Evolutionary conservation across 1,284 basidiomycete species (phyloP).

Genomic region (Phellopilus nigrolimitatus): DNA sequence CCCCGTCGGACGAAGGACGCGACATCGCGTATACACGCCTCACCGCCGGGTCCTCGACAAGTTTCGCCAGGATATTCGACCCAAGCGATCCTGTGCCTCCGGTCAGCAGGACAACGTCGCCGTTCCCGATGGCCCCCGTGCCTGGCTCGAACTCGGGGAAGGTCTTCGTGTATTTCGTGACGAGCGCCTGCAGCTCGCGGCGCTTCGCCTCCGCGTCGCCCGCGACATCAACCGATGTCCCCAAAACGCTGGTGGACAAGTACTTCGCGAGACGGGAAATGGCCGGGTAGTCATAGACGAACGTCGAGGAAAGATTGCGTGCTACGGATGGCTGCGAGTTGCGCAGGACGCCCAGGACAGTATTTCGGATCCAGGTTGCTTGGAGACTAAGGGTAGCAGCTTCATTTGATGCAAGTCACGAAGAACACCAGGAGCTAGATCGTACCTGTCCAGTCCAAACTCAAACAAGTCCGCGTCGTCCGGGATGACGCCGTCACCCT

Average conservation of each 20-base stretch:
- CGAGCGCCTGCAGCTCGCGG: conserved; percentile 27
- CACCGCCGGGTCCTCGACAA: conserved; percentile 25
- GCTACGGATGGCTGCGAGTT: not conserved
- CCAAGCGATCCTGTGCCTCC: conserved; percentile 35
- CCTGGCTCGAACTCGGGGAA: conserved; percentile 24
- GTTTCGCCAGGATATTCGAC: conserved; percentile 27
- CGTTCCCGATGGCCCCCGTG: not conserved
- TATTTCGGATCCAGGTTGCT: conserved; percentile 40
- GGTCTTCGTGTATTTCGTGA: conserved; percentile 29
- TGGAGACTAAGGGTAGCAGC: conserved; percentile 33
- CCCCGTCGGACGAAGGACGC: conserved; percentile 23
- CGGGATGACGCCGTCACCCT: not conserved
- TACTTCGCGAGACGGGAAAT: conserved; percentile 28
- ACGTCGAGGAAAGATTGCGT: conserved; percentile 26
- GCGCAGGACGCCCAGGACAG: conserved; percentile 32
- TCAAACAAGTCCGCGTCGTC: conserved; percentile 38
- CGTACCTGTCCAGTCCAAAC: conserved; percentile 40
- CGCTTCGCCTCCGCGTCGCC: conserved; percentile 17
- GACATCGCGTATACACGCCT: conserved; percentile 32
- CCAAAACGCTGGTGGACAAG: conserved; percentile 21
- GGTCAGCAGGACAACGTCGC: conserved; percentile 31
- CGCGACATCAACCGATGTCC: not conserved
- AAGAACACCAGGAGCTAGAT: not conserved
- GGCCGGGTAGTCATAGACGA: conserved; percentile 35
- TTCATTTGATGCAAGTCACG: not conserved